Conservation (phyloP, 192 early-diverging fungal genomes). For the Backusella mclennaniae region DNA sequence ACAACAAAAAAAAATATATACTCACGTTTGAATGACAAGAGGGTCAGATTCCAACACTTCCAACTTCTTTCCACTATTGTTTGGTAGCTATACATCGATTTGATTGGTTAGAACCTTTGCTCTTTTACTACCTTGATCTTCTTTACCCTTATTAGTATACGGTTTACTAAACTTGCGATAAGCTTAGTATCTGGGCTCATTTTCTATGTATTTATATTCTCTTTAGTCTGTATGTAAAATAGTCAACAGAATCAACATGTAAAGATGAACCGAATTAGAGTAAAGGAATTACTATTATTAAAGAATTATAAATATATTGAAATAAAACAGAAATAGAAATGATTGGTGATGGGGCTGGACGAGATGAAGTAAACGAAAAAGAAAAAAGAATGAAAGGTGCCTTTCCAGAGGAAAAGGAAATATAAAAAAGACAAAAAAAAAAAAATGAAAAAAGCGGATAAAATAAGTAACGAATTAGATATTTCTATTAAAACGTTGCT, state of each 20-base stretch:
- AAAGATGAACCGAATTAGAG: neutral
- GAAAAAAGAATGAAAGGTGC: neutral
- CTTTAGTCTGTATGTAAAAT: neutral
- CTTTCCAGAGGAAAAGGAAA: neutral
- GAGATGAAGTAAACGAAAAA: neutral
- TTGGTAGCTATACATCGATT: constrained; percentile 58
- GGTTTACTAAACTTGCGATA: constrained; percentile 42
- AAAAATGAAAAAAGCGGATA: neutral
- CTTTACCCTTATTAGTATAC: constrained; percentile 39
- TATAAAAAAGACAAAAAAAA: neutral
- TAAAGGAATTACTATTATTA: neutral
- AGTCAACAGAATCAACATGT: neutral
- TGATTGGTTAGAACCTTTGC: neutral
- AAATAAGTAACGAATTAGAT: neutral
- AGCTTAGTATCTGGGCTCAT: constrained; percentile 44
- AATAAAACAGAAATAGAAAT: neutral
- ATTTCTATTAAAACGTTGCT: neutral
- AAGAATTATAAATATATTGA: neutral
- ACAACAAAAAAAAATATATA: neutral
- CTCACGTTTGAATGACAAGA: constrained; percentile 69
- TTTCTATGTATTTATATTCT: neutral
- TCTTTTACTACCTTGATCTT: neutral
- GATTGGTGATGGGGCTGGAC: neutral
- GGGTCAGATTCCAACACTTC: constrained; percentile 71
- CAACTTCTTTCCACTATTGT: constrained; percentile 64